Evolutionary conservation across 768 basidiomycete genomes (phyloP), one percentile per base, ranked within the genome.

Genomic region (Paxillus rubicundulus): DNA sequence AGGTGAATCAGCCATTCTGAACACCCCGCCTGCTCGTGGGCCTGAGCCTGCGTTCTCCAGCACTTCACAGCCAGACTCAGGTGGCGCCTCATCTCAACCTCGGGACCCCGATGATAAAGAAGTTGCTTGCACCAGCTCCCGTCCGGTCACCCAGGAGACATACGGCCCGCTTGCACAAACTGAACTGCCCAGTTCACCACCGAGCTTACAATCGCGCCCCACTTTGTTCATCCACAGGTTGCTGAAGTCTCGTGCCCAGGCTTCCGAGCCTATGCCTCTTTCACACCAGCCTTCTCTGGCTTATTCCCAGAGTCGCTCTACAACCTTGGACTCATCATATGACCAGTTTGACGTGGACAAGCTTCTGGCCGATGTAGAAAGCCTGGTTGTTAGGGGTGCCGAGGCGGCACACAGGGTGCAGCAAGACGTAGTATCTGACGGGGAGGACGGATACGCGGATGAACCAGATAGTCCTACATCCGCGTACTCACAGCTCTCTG

Each of bases 401-500:
- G 56, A 56, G 44, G 37, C 42, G 14, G 42, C 42, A 4, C 14
- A 28, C 10, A 28, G 1, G 30, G 47, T 3, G 10, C 38, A 38
- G 43, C 38, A 16, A 24, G 43, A 10, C 1, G 27, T n/a, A 5
- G 38, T 0, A 4, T 16, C 20, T 24, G 37, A 30, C 5, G 38
- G 47, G 18, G 36, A 36, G 8, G 36, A 47, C 38, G 27, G 28
- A 18, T 2, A 21, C 2, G 20, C 41, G 51, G 50, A 24, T 2
- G 47, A 48, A 6, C 28, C 9, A 17, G 40, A 53, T 1, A 54
- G 34, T n/a, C n/a, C 48, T 0, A 52, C 34, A 9, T 70, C 67
- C 0, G 13, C 42, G 6, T 67, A 67, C 44, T 67, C 68, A 4
- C 66, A 68, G 47, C 30, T 14, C 5, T 68, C 68, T 38, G 66